Evolutionary conservation across 2,329 filamentous ascomycete species (phyloP).

Genomic region (Aspergillus sp.): DNA sequence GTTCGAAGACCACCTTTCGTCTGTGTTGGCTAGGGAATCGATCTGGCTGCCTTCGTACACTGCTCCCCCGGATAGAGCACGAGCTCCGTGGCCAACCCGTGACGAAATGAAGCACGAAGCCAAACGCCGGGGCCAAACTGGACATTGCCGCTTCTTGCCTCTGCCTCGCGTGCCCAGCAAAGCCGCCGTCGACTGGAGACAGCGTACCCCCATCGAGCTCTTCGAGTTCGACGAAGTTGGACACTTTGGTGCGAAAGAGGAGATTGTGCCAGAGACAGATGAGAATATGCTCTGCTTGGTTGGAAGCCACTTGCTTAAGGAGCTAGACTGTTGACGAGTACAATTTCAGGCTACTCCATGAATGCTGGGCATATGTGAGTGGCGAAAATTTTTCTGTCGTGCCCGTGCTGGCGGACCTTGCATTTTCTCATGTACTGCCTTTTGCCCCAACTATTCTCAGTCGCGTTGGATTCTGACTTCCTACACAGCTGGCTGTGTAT

Average conservation of each 20-base stretch:
- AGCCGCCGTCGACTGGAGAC: slow-evolving; percentile 25
- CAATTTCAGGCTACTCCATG: too few species aligned
- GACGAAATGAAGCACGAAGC: slow-evolving; percentile 28
- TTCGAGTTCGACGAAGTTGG: slow-evolving; percentile 17
- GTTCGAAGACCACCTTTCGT: slow-evolving; percentile 14
- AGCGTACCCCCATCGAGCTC: slow-evolving; percentile 13
- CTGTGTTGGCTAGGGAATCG: slow-evolving; percentile 18
- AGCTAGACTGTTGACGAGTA: slow-evolving; percentile 7
- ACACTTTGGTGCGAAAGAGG: slow-evolving; percentile 2
- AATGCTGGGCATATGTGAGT: too few species aligned
- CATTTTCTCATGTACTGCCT: too few species aligned
- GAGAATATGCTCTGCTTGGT: slow-evolving; percentile 7
- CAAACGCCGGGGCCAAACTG: slow-evolving; percentile 20
- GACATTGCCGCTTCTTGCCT: slow-evolving; percentile 22
- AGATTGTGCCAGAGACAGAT: slow-evolving; percentile 6
- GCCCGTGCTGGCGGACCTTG: too few species aligned
- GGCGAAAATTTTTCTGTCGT: too few species aligned
- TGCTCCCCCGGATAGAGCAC: slow-evolving; percentile 4
- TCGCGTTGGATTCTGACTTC: too few species aligned
- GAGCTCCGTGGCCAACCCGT: slow-evolving; percentile 22
- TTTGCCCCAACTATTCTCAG: too few species aligned
- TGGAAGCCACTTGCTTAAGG: slow-evolving; percentile 8
- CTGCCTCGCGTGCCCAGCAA: slow-evolving; percentile 26
- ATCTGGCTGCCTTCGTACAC: slow-evolving; percentile 18
- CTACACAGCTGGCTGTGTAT: too few species aligned